Conservation (phyloP, 2,329 filamentous ascomycete genomes). For the Claviceps monticola region DNA sequence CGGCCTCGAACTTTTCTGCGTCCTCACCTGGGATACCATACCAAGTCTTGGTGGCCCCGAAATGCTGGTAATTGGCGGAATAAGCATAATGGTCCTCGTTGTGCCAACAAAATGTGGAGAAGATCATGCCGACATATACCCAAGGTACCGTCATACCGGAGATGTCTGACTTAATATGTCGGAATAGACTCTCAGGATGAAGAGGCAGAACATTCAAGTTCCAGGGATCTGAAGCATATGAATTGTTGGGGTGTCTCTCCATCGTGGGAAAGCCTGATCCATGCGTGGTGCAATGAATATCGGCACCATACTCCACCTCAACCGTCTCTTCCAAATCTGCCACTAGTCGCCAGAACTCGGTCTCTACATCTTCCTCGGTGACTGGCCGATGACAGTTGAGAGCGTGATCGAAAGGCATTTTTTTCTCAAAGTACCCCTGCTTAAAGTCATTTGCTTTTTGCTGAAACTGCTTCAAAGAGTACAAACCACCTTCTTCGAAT, state of each 20-base stretch:
- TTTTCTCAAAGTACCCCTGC: slow-evolving; percentile 80
- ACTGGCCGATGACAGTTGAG: slow-evolving; percentile 69
- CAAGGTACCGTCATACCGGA: slow-evolving; percentile 98
- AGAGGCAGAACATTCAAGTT: slow-evolving; percentile 89
- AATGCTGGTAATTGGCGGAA: slow-evolving; percentile 96
- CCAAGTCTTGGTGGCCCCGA: slow-evolving; percentile 97
- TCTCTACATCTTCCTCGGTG: slow-evolving; percentile 89
- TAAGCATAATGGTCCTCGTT: slow-evolving; percentile 98
- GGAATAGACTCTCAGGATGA: slow-evolving; percentile 81
- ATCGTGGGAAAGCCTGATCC: slow-evolving; percentile 93
- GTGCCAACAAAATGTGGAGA: slow-evolving; percentile 99
- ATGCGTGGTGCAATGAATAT: slow-evolving; percentile 96
- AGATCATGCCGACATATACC: slow-evolving; percentile 99
- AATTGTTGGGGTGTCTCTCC: slow-evolving; percentile 75
- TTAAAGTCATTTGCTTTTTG: slow-evolving; percentile 94
- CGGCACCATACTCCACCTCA: slow-evolving; percentile 94
- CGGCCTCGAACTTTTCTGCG: slow-evolving; percentile 85
- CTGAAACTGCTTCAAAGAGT: slow-evolving; percentile 91
- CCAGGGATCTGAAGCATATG: slow-evolving; percentile 85
- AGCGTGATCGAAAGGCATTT: slow-evolving; percentile 76
- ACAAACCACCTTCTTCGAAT: slow-evolving; percentile 91
- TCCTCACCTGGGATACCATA: slow-evolving; percentile 94
- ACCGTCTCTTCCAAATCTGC: slow-evolving; percentile 90
- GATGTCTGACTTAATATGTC: slow-evolving; percentile 95
- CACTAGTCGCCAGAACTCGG: slow-evolving; percentile 92